Evolutionary conservation across 495 filamentous ascomycete genomes (phyloP).

Genomic region (Penicillium riverlandense): DNA sequence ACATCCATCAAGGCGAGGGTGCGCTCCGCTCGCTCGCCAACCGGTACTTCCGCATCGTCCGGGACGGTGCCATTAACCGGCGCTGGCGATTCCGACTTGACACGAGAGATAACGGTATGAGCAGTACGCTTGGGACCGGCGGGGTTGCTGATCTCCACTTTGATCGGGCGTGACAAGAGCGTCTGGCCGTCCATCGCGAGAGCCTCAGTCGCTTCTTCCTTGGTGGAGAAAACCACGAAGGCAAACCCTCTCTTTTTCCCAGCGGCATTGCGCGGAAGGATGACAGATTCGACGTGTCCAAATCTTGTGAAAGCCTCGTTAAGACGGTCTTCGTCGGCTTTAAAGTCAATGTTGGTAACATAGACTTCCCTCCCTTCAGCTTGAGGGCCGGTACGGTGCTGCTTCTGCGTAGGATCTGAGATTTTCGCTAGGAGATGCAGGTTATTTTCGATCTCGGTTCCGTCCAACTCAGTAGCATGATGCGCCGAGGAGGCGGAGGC

Average conservation of each 20-base stretch:
- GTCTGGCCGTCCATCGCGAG: constrained; percentile 63
- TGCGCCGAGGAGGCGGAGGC: constrained; percentile 54
- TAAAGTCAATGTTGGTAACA: constrained; percentile 64
- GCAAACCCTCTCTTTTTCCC: constrained; percentile 65
- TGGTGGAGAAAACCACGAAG: constrained; percentile 68
- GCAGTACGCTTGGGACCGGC: constrained; percentile 40
- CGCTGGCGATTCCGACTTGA: constrained; percentile 28
- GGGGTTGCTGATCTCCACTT: constrained; percentile 54
- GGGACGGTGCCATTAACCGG: constrained; percentile 21
- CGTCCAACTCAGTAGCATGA: constrained; percentile 63
- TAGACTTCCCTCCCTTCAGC: constrained; percentile 84
- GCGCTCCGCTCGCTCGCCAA: constrained; percentile 40
- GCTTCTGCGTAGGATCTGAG: constrained; percentile 71
- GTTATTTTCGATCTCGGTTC: constrained; percentile 54
- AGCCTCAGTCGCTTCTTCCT: constrained; percentile 64
- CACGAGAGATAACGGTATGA: constrained; percentile 33
- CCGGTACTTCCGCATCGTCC: constrained; percentile 18
- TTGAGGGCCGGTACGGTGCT: constrained; percentile 73
- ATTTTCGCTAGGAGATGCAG: constrained; percentile 69
- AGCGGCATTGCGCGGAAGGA: constrained; percentile 55
- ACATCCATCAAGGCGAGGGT: constrained; percentile 53
- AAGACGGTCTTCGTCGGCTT: constrained; percentile 59
- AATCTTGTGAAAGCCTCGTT: constrained; percentile 63
- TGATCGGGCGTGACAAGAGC: constrained; percentile 60
- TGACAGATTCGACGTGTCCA: constrained; percentile 63